Conservation (phyloP, 306 rosid species). For the Bauhinia variegata region DNA sequence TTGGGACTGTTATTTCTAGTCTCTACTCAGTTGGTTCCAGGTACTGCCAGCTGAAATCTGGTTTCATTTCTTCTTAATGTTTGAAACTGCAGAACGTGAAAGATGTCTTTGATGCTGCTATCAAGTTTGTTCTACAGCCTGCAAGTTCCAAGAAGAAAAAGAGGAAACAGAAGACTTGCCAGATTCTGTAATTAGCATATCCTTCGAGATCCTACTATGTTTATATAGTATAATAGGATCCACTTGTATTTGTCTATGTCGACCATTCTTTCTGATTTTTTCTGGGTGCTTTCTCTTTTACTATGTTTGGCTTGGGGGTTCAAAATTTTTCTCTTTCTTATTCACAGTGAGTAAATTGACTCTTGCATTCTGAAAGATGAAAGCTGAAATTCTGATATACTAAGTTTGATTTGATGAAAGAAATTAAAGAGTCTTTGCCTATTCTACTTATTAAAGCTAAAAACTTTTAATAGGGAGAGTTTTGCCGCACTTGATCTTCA, state of each 20-base stretch:
- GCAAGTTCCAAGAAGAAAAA: constrained; percentile 35
- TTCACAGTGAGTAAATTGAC: neutral
- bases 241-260: neutral
- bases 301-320: too few relatives aligned
- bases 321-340: neutral
- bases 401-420: too few relatives aligned
- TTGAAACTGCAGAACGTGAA: constrained; percentile 41
- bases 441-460: too few relatives aligned
- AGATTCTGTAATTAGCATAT: neutral
- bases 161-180: constrained; percentile 12
- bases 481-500: too few relatives aligned
- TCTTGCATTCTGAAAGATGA: too few relatives aligned
- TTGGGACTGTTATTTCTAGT: neutral
- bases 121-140: constrained; percentile 46
- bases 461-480: too few relatives aligned
- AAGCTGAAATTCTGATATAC: too few relatives aligned
- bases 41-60: neutral
- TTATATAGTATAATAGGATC: neutral
- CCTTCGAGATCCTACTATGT: neutral
- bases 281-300: neutral
- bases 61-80: neutral
- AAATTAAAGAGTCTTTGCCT: too few relatives aligned
- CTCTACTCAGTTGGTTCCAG: neutral
- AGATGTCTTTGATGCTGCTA: constrained; percentile 47
- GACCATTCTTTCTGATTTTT: neutral